Evolutionary conservation across 1,139 yeast species (phyloP).

Genomic region (Geotrichum siamense): DNA sequence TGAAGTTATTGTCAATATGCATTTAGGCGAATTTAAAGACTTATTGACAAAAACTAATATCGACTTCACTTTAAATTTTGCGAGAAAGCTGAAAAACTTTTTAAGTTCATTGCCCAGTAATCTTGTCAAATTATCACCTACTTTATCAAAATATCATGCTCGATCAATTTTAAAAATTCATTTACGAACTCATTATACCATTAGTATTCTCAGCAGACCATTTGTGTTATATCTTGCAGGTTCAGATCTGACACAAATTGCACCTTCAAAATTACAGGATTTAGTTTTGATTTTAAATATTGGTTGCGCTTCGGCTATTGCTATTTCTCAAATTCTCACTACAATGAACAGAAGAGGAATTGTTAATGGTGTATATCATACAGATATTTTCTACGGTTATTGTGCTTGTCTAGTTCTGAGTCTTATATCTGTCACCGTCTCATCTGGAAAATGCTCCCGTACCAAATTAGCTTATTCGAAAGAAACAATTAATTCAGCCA

Average conservation of each 20-base stretch:
- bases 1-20: constrained; percentile 13
- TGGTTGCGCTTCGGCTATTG: constrained; percentile 18
- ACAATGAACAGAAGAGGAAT: constrained; percentile 12
- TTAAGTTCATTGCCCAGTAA: constrained; percentile 13
- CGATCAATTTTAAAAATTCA: constrained; percentile 17
- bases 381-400: constrained; percentile 18
- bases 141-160: constrained; percentile 14
- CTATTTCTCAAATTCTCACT: constrained; percentile 16
- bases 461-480: constrained; percentile 13
- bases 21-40: constrained; percentile 14
- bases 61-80: constrained; percentile 12
- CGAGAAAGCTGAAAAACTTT: constrained; percentile 15
- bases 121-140: constrained; percentile 12
- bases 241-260: constrained; percentile 11
- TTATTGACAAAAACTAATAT: constrained; percentile 12
- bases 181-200: constrained; percentile 16
- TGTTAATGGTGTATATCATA: constrained; percentile 16
- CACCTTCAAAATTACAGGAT: constrained; percentile 13
- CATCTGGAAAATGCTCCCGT: constrained; percentile 15
- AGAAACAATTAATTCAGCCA: constrained; percentile 11
- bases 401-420: constrained; percentile 17
- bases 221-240: constrained; percentile 18
- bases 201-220: constrained; percentile 17
- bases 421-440: constrained; percentile 13
- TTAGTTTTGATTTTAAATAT: constrained; percentile 12